These are phyloP conservation scores for Debaryomycetaceae sp. DNA, from an alignment of 1,139 yeast species.

Conservation along the genomic window DNA sequence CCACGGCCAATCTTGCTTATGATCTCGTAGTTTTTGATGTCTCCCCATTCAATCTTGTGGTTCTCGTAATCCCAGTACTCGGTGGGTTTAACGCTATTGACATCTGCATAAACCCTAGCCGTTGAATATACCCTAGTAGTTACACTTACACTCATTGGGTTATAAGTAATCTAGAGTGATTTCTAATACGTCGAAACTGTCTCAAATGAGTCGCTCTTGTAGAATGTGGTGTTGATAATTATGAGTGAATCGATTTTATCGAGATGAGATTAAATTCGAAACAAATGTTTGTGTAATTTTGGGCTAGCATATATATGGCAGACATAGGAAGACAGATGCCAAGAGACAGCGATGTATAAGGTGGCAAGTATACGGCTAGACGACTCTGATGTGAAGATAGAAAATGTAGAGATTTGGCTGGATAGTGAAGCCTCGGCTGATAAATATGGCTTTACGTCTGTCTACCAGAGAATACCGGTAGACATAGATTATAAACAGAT, in stretches of 20 bases:
- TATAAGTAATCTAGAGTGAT: background rate
- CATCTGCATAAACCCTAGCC: conserved; percentile 87
- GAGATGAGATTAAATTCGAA: background rate
- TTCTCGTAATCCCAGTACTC: conserved; percentile 95
- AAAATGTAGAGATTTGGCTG: conserved; percentile 29
- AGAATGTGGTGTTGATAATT: background rate
- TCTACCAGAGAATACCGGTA: conserved; percentile 5
- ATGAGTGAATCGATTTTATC: background rate
- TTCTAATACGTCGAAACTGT: background rate
- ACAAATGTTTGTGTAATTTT: background rate
- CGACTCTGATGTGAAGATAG: conserved; percentile 6
- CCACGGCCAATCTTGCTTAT: conserved; percentile 94
- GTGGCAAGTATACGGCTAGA: conserved; percentile 3
- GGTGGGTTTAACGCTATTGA: conserved; percentile 70
- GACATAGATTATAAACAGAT: conserved; percentile 21
- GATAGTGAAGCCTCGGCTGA: background rate
- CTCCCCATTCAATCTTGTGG: conserved; percentile 67
- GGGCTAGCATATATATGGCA: too few relatives aligned
- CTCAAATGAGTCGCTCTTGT: background rate
- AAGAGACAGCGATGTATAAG: background rate
- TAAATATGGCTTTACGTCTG: conserved; percentile 1
- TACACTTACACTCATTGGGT: conserved; percentile 27
- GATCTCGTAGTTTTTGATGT: conserved; percentile 80
- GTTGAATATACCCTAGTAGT: conserved; percentile 53
- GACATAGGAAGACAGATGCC: background rate